Evolutionary conservation across 176 grass and related monocot species (phyloP).

Genomic region (Juncus inflexus): DNA sequence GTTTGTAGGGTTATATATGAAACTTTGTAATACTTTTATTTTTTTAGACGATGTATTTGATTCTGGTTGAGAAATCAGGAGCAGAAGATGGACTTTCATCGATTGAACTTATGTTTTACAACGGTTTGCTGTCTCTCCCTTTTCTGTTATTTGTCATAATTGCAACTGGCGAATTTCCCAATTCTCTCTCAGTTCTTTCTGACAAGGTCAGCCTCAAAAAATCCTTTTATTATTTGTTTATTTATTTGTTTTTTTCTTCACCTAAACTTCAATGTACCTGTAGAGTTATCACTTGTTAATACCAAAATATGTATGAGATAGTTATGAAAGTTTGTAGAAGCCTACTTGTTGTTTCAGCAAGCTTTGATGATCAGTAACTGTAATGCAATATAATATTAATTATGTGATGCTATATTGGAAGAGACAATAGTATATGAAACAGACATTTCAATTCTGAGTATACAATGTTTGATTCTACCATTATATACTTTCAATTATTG

Average conservation of each 20-base stretch:
- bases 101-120: constrained; percentile 95
- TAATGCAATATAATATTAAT: no score
- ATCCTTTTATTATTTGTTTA: constrained; percentile 9
- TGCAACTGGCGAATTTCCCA: constrained; percentile 88
- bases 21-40: no score
- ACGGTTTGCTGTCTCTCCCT: constrained; percentile 75
- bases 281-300: no score
- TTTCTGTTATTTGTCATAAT: constrained; percentile 91
- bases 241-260: not conserved
- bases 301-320: no score
- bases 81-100: constrained; percentile 94
- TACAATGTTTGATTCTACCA: constrained; percentile 1
- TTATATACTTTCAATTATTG: not conserved
- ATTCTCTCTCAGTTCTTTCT: constrained; percentile 65
- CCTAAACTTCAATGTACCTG: no score
- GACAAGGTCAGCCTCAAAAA: constrained; percentile 58
- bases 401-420: no score
- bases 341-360: no score
- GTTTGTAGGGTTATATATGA: not conserved
- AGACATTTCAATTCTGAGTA: no score
- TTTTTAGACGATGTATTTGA: constrained; percentile 91
- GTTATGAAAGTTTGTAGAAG: no score
- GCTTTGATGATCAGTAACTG: no score
- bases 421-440: no score
- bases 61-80: constrained; percentile 94